These are phyloP conservation scores for Silene noctiflora DNA, from an alignment of 179 eudicot species.

Conservation along the genomic window DNA sequence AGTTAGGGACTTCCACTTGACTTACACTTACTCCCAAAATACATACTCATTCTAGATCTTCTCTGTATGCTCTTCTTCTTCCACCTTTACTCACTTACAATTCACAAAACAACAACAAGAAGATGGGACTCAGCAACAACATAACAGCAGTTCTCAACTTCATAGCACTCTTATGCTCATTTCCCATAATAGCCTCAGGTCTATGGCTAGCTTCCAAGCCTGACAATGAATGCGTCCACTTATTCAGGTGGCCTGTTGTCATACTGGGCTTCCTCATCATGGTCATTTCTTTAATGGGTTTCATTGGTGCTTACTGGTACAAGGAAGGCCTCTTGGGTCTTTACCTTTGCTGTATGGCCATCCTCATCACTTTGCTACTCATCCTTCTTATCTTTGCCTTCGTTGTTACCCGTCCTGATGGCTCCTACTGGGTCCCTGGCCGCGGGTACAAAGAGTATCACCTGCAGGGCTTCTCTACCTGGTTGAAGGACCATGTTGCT, in stretches of 20 bases:
- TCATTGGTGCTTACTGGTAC: constrained; percentile 83
- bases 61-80: no score
- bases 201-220: constrained; percentile 87
- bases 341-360: constrained; percentile 74
- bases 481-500: constrained; percentile 65
- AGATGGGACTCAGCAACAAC: constrained; percentile 85
- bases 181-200: constrained; percentile 84
- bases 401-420: constrained; percentile 66
- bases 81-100: not conserved
- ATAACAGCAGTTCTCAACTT: constrained; percentile 77
- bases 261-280: constrained; percentile 57
- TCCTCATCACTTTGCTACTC: constrained; percentile 56
- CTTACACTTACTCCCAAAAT: not conserved
- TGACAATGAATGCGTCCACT: constrained; percentile 80
- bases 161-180: constrained; percentile 70
- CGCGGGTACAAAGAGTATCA: constrained; percentile 57
- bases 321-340: constrained; percentile 64
- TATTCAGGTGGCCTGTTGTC: constrained; percentile 80
- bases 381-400: constrained; percentile 74
- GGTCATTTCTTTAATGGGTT: constrained; percentile 64
- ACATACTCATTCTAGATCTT: not conserved
- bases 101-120: not conserved
- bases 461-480: constrained; percentile 62
- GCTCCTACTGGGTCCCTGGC: constrained; percentile 52
- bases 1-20: not conserved